Evolutionary conservation across 2,329 filamentous ascomycete species (phyloP).

Genomic region (Sporothrix sp.): DNA sequence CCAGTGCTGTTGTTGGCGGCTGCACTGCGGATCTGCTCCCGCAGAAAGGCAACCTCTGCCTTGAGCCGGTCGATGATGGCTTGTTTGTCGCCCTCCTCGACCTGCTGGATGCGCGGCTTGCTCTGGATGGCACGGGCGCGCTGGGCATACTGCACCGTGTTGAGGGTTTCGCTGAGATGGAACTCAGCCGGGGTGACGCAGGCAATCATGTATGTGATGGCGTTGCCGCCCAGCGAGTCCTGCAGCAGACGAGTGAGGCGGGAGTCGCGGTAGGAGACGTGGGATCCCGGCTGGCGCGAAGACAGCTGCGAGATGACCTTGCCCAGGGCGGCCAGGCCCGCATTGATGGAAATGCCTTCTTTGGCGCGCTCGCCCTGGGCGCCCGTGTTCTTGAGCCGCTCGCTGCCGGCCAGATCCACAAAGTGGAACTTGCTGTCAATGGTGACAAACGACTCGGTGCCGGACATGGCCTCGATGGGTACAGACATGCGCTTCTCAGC

Average conservation of each 20-base stretch:
- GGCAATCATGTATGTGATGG: conserved; percentile 98
- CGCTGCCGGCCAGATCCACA: conserved; percentile 93
- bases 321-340: conserved; percentile 82
- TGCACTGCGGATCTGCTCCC: conserved; percentile 85
- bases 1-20: conserved; percentile 49
- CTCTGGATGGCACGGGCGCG: conserved; percentile 92
- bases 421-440: conserved; percentile 98
- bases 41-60: conserved; percentile 84
- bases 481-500: conserved; percentile 81
- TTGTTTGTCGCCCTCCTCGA: conserved; percentile 89
- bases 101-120: conserved; percentile 90
- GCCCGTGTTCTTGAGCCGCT: conserved; percentile 92
- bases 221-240: conserved; percentile 92
- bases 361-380: conserved; percentile 89
- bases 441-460: conserved; percentile 62
- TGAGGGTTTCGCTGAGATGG: conserved; percentile 92
- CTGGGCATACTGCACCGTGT: conserved; percentile 96
- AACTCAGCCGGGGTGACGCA: conserved; percentile 96
- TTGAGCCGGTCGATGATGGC: conserved; percentile 87
- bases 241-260: conserved; percentile 89
- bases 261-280: conserved; percentile 98
- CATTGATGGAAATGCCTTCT: conserved; percentile 98
- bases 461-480: conserved; percentile 68
- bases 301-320: conserved; percentile 98
- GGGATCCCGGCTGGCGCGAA: conserved; percentile 72